Conservation (phyloP, 2,329 filamentous ascomycete genomes). For the Sclerotinia sclerotiorum region DNA sequence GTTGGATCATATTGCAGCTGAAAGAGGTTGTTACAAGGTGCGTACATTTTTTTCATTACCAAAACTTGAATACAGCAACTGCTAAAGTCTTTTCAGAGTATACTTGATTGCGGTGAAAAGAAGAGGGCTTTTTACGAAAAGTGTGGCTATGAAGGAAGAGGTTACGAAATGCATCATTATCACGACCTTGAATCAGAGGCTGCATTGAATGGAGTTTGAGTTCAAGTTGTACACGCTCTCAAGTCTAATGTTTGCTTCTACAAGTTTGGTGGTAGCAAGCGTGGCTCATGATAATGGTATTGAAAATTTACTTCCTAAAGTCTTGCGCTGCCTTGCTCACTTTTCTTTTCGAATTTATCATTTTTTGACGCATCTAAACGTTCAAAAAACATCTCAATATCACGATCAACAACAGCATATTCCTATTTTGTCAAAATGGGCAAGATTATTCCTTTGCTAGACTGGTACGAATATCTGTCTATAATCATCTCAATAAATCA, state of each 20-base stretch:
- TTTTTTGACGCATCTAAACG: not conserved
- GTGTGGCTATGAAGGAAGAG: constrained; percentile 80
- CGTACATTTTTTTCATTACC: too few species aligned
- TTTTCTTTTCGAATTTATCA: not conserved
- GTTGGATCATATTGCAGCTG: constrained; percentile 79
- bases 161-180: constrained; percentile 95
- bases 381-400: too few species aligned
- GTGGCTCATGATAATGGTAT: not conserved
- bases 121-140: constrained; percentile 93
- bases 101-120: constrained; percentile 90
- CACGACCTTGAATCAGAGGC: constrained; percentile 47
- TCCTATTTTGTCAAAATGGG: not conserved
- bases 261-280: not conserved
- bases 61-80: not conserved
- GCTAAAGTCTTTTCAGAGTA: constrained; percentile 56
- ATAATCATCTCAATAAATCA: not conserved
- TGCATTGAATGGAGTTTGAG: constrained; percentile 24
- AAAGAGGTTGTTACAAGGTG: constrained; percentile 84
- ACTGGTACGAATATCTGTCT: not conserved
- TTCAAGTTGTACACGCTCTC: not conserved
- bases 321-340: not conserved
- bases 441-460: not conserved
- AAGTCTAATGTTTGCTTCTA: too few species aligned
- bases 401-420: not conserved
- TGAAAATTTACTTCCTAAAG: not conserved